A percentile compares a stretch with the other conserved stretches of the same genome.
Conservation (phyloP, 768 basidiomycete genomes). For the Amanita muscaria region DNA sequence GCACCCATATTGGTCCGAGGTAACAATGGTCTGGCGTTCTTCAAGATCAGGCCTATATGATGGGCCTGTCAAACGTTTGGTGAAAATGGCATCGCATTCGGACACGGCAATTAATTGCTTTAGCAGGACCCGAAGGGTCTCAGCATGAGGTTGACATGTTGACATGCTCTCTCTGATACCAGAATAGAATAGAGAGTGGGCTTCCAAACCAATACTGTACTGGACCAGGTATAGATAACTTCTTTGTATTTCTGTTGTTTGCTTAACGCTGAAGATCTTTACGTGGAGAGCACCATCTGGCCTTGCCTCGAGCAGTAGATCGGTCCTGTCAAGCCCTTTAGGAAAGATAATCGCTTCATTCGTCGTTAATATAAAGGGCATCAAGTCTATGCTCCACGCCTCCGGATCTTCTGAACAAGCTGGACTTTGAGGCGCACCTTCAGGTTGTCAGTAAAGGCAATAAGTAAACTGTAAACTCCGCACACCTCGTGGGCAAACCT, state of each 20-base stretch:
- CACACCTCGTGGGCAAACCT: conserved; percentile 73
- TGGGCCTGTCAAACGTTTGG: no score
- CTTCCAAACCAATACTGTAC: no score
- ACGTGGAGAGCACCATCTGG: no score
- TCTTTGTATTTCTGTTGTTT: no score
- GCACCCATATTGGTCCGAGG: no score
- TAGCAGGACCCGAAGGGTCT: not conserved
- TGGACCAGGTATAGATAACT: no score
- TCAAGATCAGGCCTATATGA: no score
- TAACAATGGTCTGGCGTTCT: no score
- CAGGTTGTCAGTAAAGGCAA: conserved; percentile 8
- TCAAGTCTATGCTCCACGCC: conserved; percentile 52
- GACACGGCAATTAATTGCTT: not conserved
- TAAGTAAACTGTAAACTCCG: conserved; percentile 6
- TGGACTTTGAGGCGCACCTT: conserved; percentile 81
- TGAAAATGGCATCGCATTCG: no score
- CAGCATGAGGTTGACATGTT: conserved; percentile 1
- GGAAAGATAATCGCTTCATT: not conserved
- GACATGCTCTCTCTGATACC: not conserved
- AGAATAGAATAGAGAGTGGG: not conserved
- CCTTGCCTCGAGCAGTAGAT: no score
- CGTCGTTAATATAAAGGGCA: not conserved
- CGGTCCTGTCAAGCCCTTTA: not conserved
- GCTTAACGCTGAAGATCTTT: no score
- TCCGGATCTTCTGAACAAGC: conserved; percentile 70